Evolutionary conservation across 2,329 filamentous ascomycete species (phyloP).

Genomic region (Cladosporium sp.): DNA sequence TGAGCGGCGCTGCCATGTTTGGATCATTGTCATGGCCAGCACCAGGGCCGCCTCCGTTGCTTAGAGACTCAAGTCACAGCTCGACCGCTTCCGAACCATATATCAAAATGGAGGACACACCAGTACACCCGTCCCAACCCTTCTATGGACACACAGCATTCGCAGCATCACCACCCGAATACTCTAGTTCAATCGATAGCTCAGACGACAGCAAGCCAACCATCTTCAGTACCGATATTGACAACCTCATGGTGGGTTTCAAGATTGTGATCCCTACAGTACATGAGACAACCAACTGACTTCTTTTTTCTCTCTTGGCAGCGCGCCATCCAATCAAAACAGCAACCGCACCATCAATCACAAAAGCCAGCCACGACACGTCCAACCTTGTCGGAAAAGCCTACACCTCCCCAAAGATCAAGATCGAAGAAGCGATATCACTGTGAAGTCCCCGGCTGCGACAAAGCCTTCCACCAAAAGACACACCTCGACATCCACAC

Average conservation of each 20-base stretch:
- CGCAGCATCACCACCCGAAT: conserved; percentile 30
- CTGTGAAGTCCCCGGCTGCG: conserved; percentile 70
- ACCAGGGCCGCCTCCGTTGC: conserved; percentile 6
- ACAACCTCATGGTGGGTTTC: conserved; percentile 64
- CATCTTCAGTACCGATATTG: conserved; percentile 75
- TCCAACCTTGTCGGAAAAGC: neutral
- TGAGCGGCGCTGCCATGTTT: conserved; percentile 17
- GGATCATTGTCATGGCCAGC: conserved; percentile 18
- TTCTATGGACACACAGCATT: conserved; percentile 34
- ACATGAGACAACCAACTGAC: too few species aligned
- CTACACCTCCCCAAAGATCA: conserved; percentile 11
- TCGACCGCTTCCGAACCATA: conserved; percentile 28
- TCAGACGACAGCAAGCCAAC: conserved; percentile 39
- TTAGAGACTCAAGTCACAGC: conserved; percentile 3
- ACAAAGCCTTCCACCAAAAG: conserved; percentile 83
- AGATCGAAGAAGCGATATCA: conserved; percentile 61
- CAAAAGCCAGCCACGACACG: neutral
- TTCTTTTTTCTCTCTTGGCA: too few species aligned
- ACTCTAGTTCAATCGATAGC: conserved; percentile 41
- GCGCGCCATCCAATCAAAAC: conserved; percentile 66
- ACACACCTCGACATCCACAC: conserved; percentile 90
- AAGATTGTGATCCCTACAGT: too few species aligned
- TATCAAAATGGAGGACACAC: conserved; percentile 42
- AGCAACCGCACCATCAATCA: conserved; percentile 8
- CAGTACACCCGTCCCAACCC: conserved; percentile 37